Percentiles rank a stretch among this genome's conserved stretches.
Conservation (phyloP, 176 grass and related monocot genomes). For the Hordeum marinum region DNA sequence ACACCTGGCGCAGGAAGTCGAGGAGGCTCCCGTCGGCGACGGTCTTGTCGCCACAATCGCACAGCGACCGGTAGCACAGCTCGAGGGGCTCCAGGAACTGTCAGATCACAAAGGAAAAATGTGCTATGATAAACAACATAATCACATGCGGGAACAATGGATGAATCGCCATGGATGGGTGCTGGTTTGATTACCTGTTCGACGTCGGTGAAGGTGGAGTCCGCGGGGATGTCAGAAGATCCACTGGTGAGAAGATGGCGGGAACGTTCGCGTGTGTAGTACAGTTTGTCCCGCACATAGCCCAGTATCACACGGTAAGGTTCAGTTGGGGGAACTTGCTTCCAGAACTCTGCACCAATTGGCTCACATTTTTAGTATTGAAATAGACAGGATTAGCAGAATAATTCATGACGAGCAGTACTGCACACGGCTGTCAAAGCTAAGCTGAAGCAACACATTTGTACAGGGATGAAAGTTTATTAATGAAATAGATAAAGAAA, state of each 20-base stretch:
- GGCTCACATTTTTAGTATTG: background rate
- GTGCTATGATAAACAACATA: background rate
- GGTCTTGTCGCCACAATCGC: conserved; percentile 52
- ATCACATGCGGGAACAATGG: background rate
- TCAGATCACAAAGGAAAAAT: background rate
- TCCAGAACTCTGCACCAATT: conserved; percentile 77
- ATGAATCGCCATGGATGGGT: background rate
- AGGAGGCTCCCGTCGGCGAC: conserved; percentile 86
- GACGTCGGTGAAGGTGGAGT: conserved; percentile 31
- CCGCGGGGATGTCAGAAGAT: conserved; percentile 47
- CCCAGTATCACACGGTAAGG: conserved; percentile 85
- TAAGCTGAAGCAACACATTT: background rate
- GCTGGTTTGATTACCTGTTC: conserved; percentile 40
- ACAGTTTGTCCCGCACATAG: conserved; percentile 75
- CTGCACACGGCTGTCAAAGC: background rate
- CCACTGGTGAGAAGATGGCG: conserved; percentile 51
- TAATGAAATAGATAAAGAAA: background rate
- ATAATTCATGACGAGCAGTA: background rate
- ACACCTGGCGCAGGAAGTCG: conserved; percentile 75
- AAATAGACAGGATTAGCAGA: too few relatives aligned
- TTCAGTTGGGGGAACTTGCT: conserved; percentile 54
- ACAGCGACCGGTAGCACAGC: conserved; percentile 71
- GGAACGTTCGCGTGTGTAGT: conserved; percentile 66
- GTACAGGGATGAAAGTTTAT: too few relatives aligned
- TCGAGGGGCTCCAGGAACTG: conserved; percentile 85